Percentiles rank a stretch among this genome's conserved stretches.
These are phyloP conservation scores for Hagleromyces aurorensis DNA, from an alignment of 805 yeast genomes.

Conservation along the genomic window DNA sequence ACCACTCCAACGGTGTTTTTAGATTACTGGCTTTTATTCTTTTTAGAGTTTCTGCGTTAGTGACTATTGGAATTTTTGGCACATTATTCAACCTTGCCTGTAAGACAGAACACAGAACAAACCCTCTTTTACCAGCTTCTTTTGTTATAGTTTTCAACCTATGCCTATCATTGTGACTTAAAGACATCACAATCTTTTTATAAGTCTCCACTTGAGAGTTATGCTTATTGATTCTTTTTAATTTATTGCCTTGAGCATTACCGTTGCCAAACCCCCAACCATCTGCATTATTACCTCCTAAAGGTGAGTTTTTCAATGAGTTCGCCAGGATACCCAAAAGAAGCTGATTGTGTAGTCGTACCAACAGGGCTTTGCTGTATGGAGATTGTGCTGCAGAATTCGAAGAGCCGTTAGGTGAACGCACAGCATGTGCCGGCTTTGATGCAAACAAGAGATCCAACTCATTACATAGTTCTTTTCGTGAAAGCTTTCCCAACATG, in stretches of 20 bases:
- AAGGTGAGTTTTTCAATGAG: conserved; percentile 69
- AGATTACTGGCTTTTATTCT: conserved; percentile 27
- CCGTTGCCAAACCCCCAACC: conserved; percentile 46
- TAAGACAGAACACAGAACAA: conserved; percentile 60
- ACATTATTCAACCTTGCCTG: conserved; percentile 50
- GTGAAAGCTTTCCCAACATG: conserved; percentile 68
- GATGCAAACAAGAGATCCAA: conserved; percentile 45
- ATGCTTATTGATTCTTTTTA: conserved; percentile 36
- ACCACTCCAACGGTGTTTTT: conserved; percentile 62
- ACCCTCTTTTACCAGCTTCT: conserved; percentile 73
- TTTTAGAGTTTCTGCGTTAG: conserved; percentile 28
- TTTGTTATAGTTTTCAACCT: conserved; percentile 76
- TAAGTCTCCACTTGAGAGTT: conserved; percentile 69
- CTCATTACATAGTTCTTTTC: conserved; percentile 59
- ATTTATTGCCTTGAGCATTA: conserved; percentile 39
- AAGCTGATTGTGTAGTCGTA: conserved; percentile 67
- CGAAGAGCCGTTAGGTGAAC: no score
- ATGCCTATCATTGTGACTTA: conserved; percentile 77
- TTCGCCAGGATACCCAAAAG: conserved; percentile 77
- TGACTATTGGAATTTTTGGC: conserved; percentile 76
- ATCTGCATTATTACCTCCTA: conserved; percentile 57
- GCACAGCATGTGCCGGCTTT: conserved; percentile 3
- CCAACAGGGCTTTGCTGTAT: conserved; percentile 11
- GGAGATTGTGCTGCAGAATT: conserved; percentile 1
- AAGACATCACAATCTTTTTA: conserved; percentile 77